Evolutionary conservation across 805 yeast genomes (phyloP).

Genomic region (Lachancea sp.): DNA sequence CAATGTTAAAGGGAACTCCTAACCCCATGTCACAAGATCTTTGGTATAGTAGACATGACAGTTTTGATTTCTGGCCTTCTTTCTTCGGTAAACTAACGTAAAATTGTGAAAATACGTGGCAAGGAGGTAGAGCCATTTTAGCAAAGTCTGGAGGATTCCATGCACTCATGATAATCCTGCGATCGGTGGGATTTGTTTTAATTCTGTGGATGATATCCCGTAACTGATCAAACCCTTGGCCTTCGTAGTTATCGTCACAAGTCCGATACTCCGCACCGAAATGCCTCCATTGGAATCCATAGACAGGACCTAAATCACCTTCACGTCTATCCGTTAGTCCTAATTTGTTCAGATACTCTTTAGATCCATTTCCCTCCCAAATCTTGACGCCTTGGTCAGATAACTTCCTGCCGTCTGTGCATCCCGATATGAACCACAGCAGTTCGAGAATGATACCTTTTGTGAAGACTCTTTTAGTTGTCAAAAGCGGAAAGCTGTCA

Average conservation of each 20-base stretch:
- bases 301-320: constrained; percentile 97
- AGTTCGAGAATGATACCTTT: constrained; percentile 85
- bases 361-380: constrained; percentile 98
- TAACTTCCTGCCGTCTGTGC: constrained; percentile 77
- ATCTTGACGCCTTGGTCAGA: constrained; percentile 85
- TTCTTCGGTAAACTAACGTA: constrained; percentile 77
- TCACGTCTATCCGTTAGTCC: constrained; percentile 77
- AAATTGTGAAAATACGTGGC: constrained; percentile 94
- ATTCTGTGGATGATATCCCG: constrained; percentile 70
- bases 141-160: constrained; percentile 98
- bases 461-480: constrained; percentile 88
- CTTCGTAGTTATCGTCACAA: constrained; percentile 81
- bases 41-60: constrained; percentile 88
- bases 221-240: constrained; percentile 87
- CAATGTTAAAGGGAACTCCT: constrained; percentile 98
- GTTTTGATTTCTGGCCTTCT: constrained; percentile 47
- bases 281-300: constrained; percentile 99
- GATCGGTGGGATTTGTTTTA: constrained; percentile 85
- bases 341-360: constrained; percentile 78
- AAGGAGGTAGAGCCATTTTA: constrained; percentile 96
- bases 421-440: constrained; percentile 87
- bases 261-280: constrained; percentile 90
- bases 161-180: constrained; percentile 91
- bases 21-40: constrained; percentile 99
- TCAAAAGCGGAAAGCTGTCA: constrained; percentile 76